Conservation (phyloP, 1,139 yeast species). For the Pichia sp. region DNA sequence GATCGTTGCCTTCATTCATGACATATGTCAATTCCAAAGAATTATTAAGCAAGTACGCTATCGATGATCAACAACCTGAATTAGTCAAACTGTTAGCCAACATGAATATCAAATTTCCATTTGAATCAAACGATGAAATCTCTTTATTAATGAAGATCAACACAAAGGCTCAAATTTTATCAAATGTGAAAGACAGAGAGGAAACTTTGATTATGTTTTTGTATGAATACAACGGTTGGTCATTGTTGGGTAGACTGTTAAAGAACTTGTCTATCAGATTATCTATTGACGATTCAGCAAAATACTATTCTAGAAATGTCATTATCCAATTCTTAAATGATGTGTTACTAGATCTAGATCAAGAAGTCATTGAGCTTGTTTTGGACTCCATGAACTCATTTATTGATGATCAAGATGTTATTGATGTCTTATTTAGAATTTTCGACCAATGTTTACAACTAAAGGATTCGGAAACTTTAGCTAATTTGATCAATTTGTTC, state of each 20-base stretch:
- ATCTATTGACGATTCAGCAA: constrained; percentile 35
- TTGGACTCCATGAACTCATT: constrained; percentile 58
- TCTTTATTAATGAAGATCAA: constrained; percentile 47
- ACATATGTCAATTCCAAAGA: constrained; percentile 39
- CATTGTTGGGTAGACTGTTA: constrained; percentile 72
- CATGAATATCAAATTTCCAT: constrained; percentile 50
- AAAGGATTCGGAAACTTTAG: constrained; percentile 48
- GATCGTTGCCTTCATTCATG: constrained; percentile 61
- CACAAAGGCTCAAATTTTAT: constrained; percentile 69
- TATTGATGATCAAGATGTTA: constrained; percentile 64
- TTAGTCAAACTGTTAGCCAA: constrained; percentile 42
- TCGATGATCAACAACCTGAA: constrained; percentile 54
- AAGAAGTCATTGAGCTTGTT: constrained; percentile 43
- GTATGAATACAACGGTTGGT: constrained; percentile 83
- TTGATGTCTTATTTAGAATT: constrained; percentile 64
- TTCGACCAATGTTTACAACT: constrained; percentile 67
- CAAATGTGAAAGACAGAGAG: constrained; percentile 28
- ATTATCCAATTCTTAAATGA: constrained; percentile 36
- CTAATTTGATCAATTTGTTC: constrained; percentile 51
- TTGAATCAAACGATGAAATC: constrained; percentile 43
- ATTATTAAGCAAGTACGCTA: constrained; percentile 40
- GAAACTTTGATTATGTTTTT: constrained; percentile 58
- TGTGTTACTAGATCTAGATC: constrained; percentile 38
- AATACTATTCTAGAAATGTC: constrained; percentile 50
- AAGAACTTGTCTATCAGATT: constrained; percentile 54